These are phyloP conservation scores for Boletus rubroflammeus DNA, from an alignment of 768 basidiomycete genomes.

Conservation along the genomic window DNA sequence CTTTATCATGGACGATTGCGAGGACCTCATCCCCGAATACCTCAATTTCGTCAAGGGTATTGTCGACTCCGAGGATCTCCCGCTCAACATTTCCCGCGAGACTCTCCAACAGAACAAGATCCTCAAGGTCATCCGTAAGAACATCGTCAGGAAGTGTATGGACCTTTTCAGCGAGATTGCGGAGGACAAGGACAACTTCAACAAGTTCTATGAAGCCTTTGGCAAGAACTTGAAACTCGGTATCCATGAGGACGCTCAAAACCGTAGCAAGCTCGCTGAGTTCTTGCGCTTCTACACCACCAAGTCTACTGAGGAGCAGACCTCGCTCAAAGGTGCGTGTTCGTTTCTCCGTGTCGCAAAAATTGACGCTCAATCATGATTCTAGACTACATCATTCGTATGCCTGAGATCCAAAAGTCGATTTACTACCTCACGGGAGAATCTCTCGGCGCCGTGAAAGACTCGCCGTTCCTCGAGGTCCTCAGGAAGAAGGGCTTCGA, in stretches of 20 bases:
- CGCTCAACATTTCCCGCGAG: slow-evolving; percentile 99
- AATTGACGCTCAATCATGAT: neutral
- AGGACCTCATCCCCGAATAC: slow-evolving; percentile 99
- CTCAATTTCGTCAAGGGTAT: slow-evolving; percentile 99
- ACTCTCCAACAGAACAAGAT: slow-evolving; percentile 99
- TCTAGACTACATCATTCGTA: slow-evolving; percentile 96
- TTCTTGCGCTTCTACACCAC: slow-evolving; percentile 99
- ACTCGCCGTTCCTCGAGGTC: slow-evolving; percentile 98
- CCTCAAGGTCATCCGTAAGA: slow-evolving; percentile 99
- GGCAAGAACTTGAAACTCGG: slow-evolving; percentile 99
- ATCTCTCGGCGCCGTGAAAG: slow-evolving; percentile 83
- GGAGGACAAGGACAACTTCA: slow-evolving; percentile 99
- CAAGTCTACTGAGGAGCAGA: slow-evolving; percentile 85
- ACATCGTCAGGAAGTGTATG: slow-evolving; percentile 97
- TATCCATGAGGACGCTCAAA: slow-evolving; percentile 98
- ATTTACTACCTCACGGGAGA: slow-evolving; percentile 99
- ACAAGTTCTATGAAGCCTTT: slow-evolving; percentile 97
- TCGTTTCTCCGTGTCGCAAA: neutral
- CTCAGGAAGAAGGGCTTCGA: slow-evolving; percentile 99
- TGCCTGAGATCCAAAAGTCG: slow-evolving; percentile 98
- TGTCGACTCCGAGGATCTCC: slow-evolving; percentile 99
- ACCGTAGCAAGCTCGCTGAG: slow-evolving; percentile 98
- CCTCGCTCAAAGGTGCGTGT: slow-evolving; percentile 83
- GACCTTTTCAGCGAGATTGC: slow-evolving; percentile 94
- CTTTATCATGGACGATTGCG: slow-evolving; percentile 99